Percentiles rank a stretch among this genome's conserved stretches.
phyloP scores from a whole-genome alignment of 129 eudicot genomes.

The Tagetes erecta region DNA sequence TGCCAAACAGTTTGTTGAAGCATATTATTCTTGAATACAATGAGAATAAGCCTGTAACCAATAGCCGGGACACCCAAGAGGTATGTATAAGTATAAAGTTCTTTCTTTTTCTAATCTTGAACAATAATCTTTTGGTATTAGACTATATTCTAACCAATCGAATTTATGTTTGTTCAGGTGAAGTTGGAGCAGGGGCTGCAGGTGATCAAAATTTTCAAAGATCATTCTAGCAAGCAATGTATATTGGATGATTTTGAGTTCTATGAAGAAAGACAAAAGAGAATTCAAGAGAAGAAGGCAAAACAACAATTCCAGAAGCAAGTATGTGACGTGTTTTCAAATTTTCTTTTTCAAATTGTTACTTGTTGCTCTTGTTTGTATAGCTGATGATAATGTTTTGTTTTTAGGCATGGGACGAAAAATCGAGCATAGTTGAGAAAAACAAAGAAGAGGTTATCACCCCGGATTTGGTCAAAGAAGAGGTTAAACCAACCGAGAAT shows the following conservation, averaged over 20 bases:
- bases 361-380: background rate
- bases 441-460: conserved; percentile 31
- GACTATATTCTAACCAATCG: background rate
- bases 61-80: conserved; percentile 93
- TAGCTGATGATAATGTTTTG: background rate
- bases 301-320: conserved; percentile 67
- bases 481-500: conserved; percentile 31
- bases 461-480: conserved; percentile 26
- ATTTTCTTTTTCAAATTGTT: background rate
- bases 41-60: conserved; percentile 85
- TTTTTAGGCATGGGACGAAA: conserved; percentile 30
- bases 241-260: conserved; percentile 83
- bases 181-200: conserved; percentile 77
- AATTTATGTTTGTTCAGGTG: conserved; percentile 40
- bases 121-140: background rate
- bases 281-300: conserved; percentile 78
- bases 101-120: background rate
- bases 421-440: conserved; percentile 34
- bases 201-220: conserved; percentile 67
- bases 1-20: conserved; percentile 75
- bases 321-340: conserved; percentile 41
- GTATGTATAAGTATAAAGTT: conserved; percentile 22
- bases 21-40: conserved; percentile 77
- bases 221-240: conserved; percentile 66
- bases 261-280: conserved; percentile 72